Conservation (phyloP, 2,329 filamentous ascomycete genomes). For the Paecilomyces formosus region DNA sequence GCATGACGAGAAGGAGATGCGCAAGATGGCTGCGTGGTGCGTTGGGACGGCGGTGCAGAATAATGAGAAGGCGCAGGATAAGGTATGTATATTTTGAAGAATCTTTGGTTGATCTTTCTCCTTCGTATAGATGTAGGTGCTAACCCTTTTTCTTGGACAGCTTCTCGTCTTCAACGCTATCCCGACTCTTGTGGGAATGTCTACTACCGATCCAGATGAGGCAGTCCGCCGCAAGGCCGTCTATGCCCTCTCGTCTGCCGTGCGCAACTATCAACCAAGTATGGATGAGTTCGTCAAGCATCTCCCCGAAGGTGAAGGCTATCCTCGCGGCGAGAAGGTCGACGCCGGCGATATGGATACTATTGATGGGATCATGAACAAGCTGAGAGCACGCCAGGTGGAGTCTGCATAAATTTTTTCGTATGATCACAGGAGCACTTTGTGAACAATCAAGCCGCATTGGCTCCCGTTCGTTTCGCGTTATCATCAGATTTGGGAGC, state of each 20-base stretch:
- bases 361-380: conserved; percentile 66
- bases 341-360: conserved; percentile 83
- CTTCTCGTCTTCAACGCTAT: conserved; percentile 58
- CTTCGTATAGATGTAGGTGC: conserved; percentile 2
- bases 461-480: background rate
- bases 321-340: conserved; percentile 53
- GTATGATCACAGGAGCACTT: background rate
- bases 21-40: conserved; percentile 89
- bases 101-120: conserved; percentile 33
- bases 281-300: conserved; percentile 59
- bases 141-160: conserved; percentile 20
- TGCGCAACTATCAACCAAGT: conserved; percentile 81
- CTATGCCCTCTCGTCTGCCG: conserved; percentile 76
- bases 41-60: conserved; percentile 94
- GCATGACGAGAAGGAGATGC: conserved; percentile 62
- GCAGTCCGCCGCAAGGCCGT: conserved; percentile 77
- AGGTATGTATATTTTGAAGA: conserved; percentile 33
- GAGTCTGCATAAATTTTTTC: conserved; percentile 6
- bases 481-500: no score
- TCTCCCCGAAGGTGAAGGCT: conserved; percentile 53
- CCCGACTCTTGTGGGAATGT: conserved; percentile 59
- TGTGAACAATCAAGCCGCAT: background rate
- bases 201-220: conserved; percentile 51
- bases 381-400: conserved; percentile 46
- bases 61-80: conserved; percentile 78